These are phyloP conservation scores for Wallemia hederae DNA, from an alignment of 1,284 basidiomycete genomes.

Conservation along the genomic window DNA sequence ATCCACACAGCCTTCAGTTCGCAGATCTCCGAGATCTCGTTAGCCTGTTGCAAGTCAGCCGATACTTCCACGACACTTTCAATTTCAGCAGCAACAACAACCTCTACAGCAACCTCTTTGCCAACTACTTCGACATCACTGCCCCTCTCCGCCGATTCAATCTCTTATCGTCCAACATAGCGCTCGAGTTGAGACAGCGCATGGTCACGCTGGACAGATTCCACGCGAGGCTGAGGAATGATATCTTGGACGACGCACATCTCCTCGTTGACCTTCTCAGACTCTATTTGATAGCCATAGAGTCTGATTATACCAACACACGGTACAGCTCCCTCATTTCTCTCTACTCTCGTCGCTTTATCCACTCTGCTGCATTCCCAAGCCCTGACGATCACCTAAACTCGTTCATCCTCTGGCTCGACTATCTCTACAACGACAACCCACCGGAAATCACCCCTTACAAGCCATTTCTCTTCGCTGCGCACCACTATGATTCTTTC, in stretches of 20 bases:
- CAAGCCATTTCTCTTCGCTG: slow-evolving; percentile 1
- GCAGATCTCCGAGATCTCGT: no score
- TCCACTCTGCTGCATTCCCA: neutral
- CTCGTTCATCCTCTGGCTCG: neutral
- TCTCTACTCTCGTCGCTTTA: neutral
- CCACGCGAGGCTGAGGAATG: no score
- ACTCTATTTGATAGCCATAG: neutral
- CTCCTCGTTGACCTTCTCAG: neutral
- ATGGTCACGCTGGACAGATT: no score
- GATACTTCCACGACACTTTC: no score
- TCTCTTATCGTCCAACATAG: no score
- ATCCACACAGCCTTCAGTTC: no score
- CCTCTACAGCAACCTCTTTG: no score
- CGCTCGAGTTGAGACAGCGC: no score
- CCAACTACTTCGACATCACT: no score
- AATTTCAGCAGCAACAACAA: no score
- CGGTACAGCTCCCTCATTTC: neutral
- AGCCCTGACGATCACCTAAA: neutral
- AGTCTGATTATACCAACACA: neutral
- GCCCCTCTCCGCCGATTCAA: no score
- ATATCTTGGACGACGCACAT: neutral
- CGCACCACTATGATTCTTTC: slow-evolving; percentile 20
- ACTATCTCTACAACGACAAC: neutral
- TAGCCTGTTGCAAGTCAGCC: no score
- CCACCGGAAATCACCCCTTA: neutral